Conservation (phyloP, 768 basidiomycete species). For the Tremella mesenterica region DNA sequence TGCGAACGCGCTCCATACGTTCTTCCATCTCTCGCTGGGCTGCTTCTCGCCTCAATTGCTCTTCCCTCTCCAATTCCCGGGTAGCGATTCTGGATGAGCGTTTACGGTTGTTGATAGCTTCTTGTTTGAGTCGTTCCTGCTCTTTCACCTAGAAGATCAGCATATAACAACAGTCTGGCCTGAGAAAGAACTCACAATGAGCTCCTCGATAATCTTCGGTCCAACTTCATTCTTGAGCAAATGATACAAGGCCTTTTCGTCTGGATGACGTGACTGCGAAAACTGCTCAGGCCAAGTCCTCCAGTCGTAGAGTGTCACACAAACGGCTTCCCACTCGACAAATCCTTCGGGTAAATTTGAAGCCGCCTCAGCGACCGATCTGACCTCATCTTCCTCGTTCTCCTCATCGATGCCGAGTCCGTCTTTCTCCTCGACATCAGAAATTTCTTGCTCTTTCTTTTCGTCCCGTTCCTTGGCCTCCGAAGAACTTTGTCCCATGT, state of each 20-base stretch:
- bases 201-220: conserved; percentile 59
- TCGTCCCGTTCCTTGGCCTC: conserved; percentile 3
- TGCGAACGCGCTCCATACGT: conserved; percentile 37
- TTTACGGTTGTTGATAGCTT: conserved; percentile 74
- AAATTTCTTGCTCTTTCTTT: conserved; percentile 7
- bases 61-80: conserved; percentile 61
- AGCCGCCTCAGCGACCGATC: conserved; percentile 23
- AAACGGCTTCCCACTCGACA: conserved; percentile 89
- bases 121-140: conserved; percentile 50
- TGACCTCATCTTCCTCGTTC: conserved; percentile 49
- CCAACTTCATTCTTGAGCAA: conserved; percentile 59
- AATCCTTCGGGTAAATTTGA: conserved; percentile 24
- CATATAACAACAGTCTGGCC: not conserved
- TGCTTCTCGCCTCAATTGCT: conserved; percentile 56
- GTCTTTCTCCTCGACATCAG: conserved; percentile 2
- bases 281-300: conserved; percentile 68
- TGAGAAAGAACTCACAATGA: conserved; percentile 53
- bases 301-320: conserved; percentile 76
- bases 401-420: conserved; percentile 2
- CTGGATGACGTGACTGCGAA: conserved; percentile 63
- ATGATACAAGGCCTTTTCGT: conserved; percentile 71
- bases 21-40: conserved; percentile 45
- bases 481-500: conserved; percentile 9
- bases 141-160: conserved; percentile 33
- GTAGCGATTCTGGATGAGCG: conserved; percentile 80